Evolutionary conservation across 345 rosid species (phyloP).

Genomic region (Combretum micranthum): DNA sequence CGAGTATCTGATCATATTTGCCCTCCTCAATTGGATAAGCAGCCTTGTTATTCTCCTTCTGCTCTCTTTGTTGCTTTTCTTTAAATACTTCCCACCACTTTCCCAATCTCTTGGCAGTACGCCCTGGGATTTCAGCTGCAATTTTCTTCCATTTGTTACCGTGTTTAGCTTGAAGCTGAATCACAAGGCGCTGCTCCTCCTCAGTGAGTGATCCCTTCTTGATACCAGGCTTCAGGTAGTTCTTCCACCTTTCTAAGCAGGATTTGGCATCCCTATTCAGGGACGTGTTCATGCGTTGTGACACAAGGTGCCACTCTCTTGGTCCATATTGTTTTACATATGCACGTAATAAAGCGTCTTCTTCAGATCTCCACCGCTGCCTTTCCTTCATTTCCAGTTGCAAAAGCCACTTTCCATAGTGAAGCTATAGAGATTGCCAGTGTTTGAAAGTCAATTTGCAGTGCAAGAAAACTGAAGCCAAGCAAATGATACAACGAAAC

Average conservation of each 20-base stretch:
- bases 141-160: constrained; percentile 99
- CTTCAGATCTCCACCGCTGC: constrained; percentile 99
- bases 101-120: constrained; percentile 89
- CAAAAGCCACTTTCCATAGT: constrained; percentile 52
- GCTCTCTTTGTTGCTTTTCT: constrained; percentile 92
- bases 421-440: constrained; percentile 20
- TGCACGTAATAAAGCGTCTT: constrained; percentile 74
- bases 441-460: background rate
- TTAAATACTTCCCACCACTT: constrained; percentile 99
- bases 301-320: constrained; percentile 90
- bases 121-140: constrained; percentile 95
- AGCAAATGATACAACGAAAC: too few species aligned
- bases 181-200: constrained; percentile 89
- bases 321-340: constrained; percentile 95
- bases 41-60: constrained; percentile 58
- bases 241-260: constrained; percentile 94
- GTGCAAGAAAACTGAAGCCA: constrained; percentile 20
- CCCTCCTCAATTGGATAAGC: constrained; percentile 76
- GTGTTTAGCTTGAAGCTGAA: constrained; percentile 84
- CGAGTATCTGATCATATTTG: constrained; percentile 83
- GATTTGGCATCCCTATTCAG: constrained; percentile 90
- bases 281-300: constrained; percentile 85
- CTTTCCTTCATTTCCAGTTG: constrained; percentile 95
- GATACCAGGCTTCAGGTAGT: constrained; percentile 95
- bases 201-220: constrained; percentile 92